Evolutionary conservation across 164 flowering plant species (phyloP).

Genomic region (Liquidambar formosana): DNA sequence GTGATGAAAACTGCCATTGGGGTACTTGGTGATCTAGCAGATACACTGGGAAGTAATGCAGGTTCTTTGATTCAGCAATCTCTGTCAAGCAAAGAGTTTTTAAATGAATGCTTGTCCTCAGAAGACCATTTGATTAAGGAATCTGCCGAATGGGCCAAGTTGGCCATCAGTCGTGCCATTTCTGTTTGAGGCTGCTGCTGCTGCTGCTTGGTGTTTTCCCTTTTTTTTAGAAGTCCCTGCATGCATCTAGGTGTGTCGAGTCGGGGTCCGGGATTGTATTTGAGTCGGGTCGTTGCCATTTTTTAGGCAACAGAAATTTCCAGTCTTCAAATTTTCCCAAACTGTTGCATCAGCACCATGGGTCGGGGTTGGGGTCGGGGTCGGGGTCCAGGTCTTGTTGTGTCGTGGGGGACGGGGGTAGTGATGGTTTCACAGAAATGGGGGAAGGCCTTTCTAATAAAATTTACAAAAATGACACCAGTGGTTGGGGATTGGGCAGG

Average conservation of each 20-base stretch:
- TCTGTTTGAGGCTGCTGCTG: slow-evolving; percentile 61
- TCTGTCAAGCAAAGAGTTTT: slow-evolving; percentile 64
- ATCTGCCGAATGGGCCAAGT: slow-evolving; percentile 82
- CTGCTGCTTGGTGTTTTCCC: slow-evolving; percentile 27
- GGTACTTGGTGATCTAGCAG: slow-evolving; percentile 85
- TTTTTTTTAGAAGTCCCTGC: slow-evolving; percentile 53
- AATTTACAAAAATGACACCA: background rate
- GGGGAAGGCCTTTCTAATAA: slow-evolving; percentile 9
- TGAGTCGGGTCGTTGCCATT: slow-evolving; percentile 49
- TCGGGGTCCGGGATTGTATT: slow-evolving; percentile 52
- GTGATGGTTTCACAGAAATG: slow-evolving; percentile 27
- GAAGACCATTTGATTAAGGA: slow-evolving; percentile 80
- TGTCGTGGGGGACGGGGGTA: slow-evolving; percentile 30
- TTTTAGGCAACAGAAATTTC: slow-evolving; percentile 36
- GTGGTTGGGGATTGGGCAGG: background rate
- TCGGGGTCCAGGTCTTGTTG: too few relatives aligned
- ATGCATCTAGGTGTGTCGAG: slow-evolving; percentile 65
- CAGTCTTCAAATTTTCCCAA: slow-evolving; percentile 39
- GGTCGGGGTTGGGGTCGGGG: too few relatives aligned
- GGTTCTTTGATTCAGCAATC: slow-evolving; percentile 75
- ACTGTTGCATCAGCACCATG: slow-evolving; percentile 45
- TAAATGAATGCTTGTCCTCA: slow-evolving; percentile 77
- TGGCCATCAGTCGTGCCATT: slow-evolving; percentile 69
- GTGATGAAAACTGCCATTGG: slow-evolving; percentile 88
- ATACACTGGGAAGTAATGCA: slow-evolving; percentile 76